Percentiles rank a stretch among this genome's conserved stretches.
These are phyloP conservation scores for Sporothrix brasiliensis DNA, from an alignment of 2,329 filamentous ascomycete genomes.

Conservation along the genomic window DNA sequence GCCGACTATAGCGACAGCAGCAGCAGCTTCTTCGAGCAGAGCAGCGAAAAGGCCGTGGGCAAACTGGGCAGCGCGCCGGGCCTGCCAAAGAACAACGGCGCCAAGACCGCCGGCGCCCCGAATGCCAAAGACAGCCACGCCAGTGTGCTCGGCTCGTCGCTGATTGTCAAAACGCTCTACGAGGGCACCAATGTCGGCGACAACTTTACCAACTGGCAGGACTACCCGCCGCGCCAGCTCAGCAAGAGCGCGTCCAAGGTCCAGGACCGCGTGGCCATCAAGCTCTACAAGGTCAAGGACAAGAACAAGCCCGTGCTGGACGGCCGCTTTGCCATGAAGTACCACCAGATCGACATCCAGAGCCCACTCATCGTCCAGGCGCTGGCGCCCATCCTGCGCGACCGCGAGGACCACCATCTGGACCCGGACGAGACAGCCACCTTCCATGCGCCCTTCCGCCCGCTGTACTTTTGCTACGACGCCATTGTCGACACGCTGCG, in stretches of 20 bases:
- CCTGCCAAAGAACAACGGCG: neutral
- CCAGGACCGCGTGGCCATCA: slow-evolving; percentile 50
- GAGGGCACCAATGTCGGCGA: slow-evolving; percentile 42
- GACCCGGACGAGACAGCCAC: slow-evolving; percentile 44
- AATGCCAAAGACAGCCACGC: slow-evolving; percentile 25
- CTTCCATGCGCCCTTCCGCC: slow-evolving; percentile 48
- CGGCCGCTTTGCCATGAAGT: slow-evolving; percentile 47
- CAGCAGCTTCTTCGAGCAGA: neutral
- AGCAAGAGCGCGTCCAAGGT: slow-evolving; percentile 45
- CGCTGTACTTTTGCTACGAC: slow-evolving; percentile 51
- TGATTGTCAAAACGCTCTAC: slow-evolving; percentile 47
- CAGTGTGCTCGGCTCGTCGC: slow-evolving; percentile 35
- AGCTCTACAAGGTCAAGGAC: slow-evolving; percentile 53
- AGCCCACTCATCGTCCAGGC: slow-evolving; percentile 48
- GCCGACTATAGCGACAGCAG: slow-evolving; percentile 35
- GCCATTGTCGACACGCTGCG: slow-evolving; percentile 45
- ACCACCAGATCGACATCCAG: slow-evolving; percentile 49
- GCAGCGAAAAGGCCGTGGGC: slow-evolving; percentile 17
- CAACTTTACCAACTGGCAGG: slow-evolving; percentile 45
- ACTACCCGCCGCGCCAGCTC: slow-evolving; percentile 49
- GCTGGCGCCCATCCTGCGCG: slow-evolving; percentile 49
- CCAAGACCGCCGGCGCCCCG: slow-evolving; percentile 18
- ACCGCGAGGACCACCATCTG: slow-evolving; percentile 46
- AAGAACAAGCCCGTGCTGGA: slow-evolving; percentile 46
- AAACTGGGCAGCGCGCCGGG: neutral